A percentile compares a stretch with the other conserved stretches of the same genome.
Evolutionary conservation across 768 basidiomycete genomes (phyloP).

Genomic region (Boletus pseudo-olivaceus): DNA sequence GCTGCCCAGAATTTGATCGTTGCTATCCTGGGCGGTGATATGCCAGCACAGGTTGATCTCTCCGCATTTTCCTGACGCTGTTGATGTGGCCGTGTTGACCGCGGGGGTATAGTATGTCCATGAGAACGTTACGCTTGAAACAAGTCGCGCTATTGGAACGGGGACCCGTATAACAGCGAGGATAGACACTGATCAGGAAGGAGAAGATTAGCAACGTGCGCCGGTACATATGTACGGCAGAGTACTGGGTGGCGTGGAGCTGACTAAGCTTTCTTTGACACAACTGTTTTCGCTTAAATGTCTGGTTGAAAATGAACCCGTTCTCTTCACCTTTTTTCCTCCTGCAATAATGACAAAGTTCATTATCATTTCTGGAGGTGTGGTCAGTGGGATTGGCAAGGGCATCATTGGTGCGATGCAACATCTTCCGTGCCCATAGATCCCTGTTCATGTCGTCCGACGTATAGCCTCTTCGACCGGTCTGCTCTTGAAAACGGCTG

Average conservation of each 20-base stretch:
- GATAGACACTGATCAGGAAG: neutral
- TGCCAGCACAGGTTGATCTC: conserved; percentile 53
- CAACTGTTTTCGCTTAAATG: neutral
- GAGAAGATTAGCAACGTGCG: neutral
- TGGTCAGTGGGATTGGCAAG: conserved; percentile 98
- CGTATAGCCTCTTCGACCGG: conserved; percentile 90
- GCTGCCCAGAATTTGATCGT: conserved; percentile 60
- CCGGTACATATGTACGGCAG: neutral
- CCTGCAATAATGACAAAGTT: conserved; percentile 78
- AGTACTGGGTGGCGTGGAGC: conserved; percentile 1
- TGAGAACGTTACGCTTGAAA: neutral
- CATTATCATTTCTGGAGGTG: conserved; percentile 94
- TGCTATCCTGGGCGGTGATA: conserved; percentile 46
- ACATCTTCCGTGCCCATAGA: conserved; percentile 12
- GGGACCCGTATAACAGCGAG: neutral
- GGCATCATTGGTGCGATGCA: conserved; percentile 86
- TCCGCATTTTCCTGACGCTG: conserved; percentile 9
- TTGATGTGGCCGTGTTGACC: neutral
- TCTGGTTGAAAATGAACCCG: neutral
- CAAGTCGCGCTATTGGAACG: neutral
- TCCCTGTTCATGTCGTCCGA: conserved; percentile 21
- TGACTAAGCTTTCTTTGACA: conserved; percentile 9
- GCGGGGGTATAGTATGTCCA: neutral
- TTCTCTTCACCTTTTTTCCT: neutral
- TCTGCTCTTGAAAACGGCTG: conserved; percentile 89